Evolutionary conservation across 2,329 filamentous ascomycete species (phyloP).

Genomic region (Neocatenulostroma microsporum): DNA sequence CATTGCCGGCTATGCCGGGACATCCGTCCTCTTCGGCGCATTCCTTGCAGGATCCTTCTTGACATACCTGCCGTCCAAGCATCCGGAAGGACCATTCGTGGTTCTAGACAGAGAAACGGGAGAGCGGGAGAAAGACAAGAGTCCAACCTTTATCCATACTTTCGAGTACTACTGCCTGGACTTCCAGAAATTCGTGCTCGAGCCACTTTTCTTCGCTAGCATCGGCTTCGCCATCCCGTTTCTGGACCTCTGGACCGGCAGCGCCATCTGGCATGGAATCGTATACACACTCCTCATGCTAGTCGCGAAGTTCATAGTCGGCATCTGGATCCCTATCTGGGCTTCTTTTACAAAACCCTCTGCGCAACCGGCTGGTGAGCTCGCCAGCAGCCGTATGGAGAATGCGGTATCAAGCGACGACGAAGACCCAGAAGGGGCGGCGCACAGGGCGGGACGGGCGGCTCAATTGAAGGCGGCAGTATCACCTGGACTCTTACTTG

Average conservation of each 20-base stretch:
- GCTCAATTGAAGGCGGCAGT: conserved; percentile 55
- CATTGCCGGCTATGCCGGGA: conserved; percentile 25
- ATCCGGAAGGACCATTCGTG: too few relatives aligned
- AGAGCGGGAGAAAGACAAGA: conserved; percentile 19
- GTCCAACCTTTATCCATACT: conserved; percentile 25
- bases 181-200: conserved; percentile 49
- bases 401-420: too few relatives aligned
- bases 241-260: conserved; percentile 55
- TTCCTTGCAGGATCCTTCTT: conserved; percentile 27
- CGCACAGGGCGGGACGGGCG: too few relatives aligned
- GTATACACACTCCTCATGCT: conserved; percentile 66
- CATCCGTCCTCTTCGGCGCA: conserved; percentile 25
- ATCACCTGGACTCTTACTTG: conserved; percentile 60
- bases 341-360: too few relatives aligned
- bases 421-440: too few relatives aligned
- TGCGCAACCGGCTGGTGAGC: too few relatives aligned
- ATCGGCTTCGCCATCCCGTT: conserved; percentile 76
- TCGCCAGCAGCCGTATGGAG: too few relatives aligned
- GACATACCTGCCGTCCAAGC: conserved; percentile 23
- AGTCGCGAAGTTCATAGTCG: conserved; percentile 38
- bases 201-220: conserved; percentile 66
- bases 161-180: conserved; percentile 38
- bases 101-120: too few relatives aligned
- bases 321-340: conserved; percentile 38
- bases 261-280: conserved; percentile 63